Evolutionary conservation across 208 protist genomes (phyloP), one percentile per base, ranked within the genome.

Genomic region (Spongospora subterranea): DNA sequence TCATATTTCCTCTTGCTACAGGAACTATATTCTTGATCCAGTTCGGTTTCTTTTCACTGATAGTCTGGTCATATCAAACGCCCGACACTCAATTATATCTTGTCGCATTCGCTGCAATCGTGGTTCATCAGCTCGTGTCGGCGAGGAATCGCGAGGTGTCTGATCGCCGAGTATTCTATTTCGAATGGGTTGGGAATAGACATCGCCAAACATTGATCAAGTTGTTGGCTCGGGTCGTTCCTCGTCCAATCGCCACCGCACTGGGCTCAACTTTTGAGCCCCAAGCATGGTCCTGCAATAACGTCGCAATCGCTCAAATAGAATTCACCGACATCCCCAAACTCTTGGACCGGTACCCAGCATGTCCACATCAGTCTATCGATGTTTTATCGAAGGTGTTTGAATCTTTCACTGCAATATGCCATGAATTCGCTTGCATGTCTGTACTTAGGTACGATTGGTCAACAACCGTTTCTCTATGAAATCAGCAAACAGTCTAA

Each of bases 221-320:
- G 13, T 17, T 82, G 35, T n/a, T 82, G 17, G 17, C 71, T 20
- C n/a, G 71, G 17, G 11, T 35, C 17, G 71, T 82, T 35, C 71
- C 71, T 6, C 71, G 71, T 13, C 71, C 71, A 20, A 35, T 82
- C n/a, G 71, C 71, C n/a, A 35, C 35, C 71, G n/a, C 6, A n/a
- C 71, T 82, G 6, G 71, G 35, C 71, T 40, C n/a, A n/a, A 40
- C 71, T 20, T 82, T 82, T n/a, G 71, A 82, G n/a, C 71, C 71
- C 13, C 71, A 43, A 35, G 71, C 17, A 6, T 82, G 71, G 71
- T n/a, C 35, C 71, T 82, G 71, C 71, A 82, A 82, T 43, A 82
- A 82, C n/a, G 71, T 82, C 35, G n/a, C 71, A 20, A n/a, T 82
- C 17, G 71, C 17, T 6, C 71, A 82, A n/a, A 43, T 82, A 6